Conservation (phyloP, 179 eudicot species). For the Silene coronaria region DNA sequence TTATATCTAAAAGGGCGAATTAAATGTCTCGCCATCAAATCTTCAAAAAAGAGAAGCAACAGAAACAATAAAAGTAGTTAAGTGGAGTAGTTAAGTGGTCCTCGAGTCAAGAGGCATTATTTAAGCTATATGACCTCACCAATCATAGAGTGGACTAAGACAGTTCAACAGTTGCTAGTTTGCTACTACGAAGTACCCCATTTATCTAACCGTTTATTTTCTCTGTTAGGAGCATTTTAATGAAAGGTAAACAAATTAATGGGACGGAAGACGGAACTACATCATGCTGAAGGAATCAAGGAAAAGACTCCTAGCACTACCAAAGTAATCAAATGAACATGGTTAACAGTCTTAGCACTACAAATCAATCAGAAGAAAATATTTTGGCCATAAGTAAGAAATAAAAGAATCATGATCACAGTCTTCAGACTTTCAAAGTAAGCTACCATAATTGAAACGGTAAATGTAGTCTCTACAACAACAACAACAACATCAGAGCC, state of each 20-base stretch:
- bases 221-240: too few species aligned
- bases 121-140: not conserved
- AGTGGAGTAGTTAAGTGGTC: constrained; percentile 10
- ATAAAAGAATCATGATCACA: not conserved
- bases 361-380: not conserved
- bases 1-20: too few species aligned
- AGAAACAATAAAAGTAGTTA: not conserved
- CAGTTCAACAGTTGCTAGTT: not conserved
- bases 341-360: not conserved
- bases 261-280: not conserved
- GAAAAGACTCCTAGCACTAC: not conserved
- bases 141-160: not conserved
- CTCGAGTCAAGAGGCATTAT: not conserved
- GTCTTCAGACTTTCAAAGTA: not conserved
- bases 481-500: too few species aligned
- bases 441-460: not conserved
- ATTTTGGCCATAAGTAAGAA: not conserved
- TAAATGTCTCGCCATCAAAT: not conserved
- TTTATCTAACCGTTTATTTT: too few species aligned
- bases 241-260: too few species aligned
- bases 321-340: not conserved
- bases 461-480: not conserved
- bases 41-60: not conserved
- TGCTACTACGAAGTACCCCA: too few species aligned
- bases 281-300: not conserved